These are phyloP conservation scores for Gossypium australe DNA, from an alignment of 345 rosid genomes.

Conservation along the genomic window DNA sequence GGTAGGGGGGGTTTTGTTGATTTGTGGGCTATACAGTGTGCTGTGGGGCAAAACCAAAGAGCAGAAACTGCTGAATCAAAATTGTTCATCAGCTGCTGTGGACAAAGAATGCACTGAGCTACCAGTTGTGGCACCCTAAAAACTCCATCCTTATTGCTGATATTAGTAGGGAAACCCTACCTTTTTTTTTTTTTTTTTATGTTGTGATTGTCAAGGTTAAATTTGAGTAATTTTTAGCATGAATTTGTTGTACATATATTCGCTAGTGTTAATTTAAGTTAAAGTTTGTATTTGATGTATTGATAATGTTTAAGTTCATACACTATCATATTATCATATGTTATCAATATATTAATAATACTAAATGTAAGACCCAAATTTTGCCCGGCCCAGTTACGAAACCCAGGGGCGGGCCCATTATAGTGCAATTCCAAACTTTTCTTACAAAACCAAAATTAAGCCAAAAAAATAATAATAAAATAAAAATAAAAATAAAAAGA, in stretches of 20 bases:
- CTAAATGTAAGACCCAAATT: too few relatives aligned
- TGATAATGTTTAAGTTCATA: too few relatives aligned
- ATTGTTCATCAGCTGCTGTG: constrained; percentile 21
- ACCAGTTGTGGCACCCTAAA: constrained; percentile 27
- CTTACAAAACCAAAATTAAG: too few relatives aligned
- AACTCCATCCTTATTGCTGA: constrained; percentile 5
- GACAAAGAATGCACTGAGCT: constrained; percentile 35
- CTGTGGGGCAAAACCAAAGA: constrained; percentile 85
- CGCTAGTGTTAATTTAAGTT: neutral
- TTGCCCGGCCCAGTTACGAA: too few relatives aligned
- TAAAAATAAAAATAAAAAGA: too few relatives aligned
- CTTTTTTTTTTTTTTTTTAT: too few relatives aligned
- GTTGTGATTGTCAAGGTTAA: neutral
- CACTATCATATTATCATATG: too few relatives aligned
- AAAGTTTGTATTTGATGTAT: too few relatives aligned
- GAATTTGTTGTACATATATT: neutral
- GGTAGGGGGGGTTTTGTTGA: constrained; percentile 61
- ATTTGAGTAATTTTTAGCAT: neutral
- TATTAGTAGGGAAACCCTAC: neutral
- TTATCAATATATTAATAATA: too few relatives aligned
- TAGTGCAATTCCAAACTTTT: too few relatives aligned
- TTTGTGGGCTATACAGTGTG: constrained; percentile 75
- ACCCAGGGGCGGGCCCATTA: too few relatives aligned
- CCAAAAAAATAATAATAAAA: too few relatives aligned
- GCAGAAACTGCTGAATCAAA: constrained; percentile 18